Evolutionary conservation across 2,329 filamentous ascomycete species (phyloP).

Genomic region (Nemania sp.): DNA sequence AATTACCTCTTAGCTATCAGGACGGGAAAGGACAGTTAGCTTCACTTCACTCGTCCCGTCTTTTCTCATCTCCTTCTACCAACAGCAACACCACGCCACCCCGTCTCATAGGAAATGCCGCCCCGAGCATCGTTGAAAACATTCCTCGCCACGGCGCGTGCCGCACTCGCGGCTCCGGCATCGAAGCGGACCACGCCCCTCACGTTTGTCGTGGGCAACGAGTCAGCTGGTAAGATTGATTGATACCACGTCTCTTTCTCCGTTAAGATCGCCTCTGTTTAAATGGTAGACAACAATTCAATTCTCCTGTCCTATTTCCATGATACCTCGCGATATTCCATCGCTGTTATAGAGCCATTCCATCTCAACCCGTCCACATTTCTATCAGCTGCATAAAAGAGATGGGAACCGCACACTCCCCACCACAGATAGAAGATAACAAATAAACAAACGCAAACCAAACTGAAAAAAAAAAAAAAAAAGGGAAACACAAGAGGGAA

Average conservation of each 20-base stretch:
- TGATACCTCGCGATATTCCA: neutral
- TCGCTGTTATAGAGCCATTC: neutral
- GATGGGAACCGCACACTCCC: too few species aligned
- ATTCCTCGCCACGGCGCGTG: constrained; percentile 26
- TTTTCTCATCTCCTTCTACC: neutral
- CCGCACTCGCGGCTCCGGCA: constrained; percentile 37
- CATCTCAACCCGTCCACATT: too few species aligned
- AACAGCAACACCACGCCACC: neutral
- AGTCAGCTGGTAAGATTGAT: constrained; percentile 64
- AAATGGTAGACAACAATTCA: neutral
- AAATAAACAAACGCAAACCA: too few species aligned
- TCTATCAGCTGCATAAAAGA: too few species aligned
- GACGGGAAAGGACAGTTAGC: neutral
- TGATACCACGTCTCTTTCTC: neutral
- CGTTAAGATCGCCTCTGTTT: neutral
- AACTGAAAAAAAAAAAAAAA: neutral
- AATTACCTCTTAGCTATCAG: neutral
- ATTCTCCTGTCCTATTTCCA: neutral
- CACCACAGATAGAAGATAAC: neutral
- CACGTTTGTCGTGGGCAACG: constrained; percentile 69
- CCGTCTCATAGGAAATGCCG: constrained; percentile 14
- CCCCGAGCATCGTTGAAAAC: constrained; percentile 25
- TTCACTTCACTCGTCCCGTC: neutral
- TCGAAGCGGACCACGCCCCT: constrained; percentile 53
- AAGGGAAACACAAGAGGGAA: neutral